Evolutionary conservation across 176 grass and related monocot species (phyloP).

Genomic region (Juncus inflexus): DNA sequence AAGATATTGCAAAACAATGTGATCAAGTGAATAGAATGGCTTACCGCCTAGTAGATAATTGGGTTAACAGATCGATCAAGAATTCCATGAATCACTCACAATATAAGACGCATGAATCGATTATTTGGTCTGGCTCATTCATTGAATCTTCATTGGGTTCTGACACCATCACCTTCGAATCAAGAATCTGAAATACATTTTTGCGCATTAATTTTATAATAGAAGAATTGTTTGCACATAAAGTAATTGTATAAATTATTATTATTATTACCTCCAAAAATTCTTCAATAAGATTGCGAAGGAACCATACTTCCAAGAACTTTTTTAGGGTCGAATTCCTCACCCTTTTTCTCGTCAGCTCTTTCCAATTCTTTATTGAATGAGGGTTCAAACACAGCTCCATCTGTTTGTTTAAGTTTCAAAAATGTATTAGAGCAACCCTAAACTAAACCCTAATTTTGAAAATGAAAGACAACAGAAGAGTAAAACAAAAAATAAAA

Average conservation of each 20-base stretch:
- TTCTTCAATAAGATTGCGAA: conserved; percentile 84
- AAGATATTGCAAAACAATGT: conserved; percentile 4
- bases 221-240: background rate
- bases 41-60: conserved; percentile 90
- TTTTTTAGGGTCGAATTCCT: conserved; percentile 46
- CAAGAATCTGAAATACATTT: conserved; percentile 57
- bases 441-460: no score
- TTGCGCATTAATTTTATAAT: conserved; percentile 12
- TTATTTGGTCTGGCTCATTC: conserved; percentile 39
- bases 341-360: conserved; percentile 65
- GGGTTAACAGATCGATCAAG: conserved; percentile 97
- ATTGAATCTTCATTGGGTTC: conserved; percentile 43
- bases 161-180: conserved; percentile 66
- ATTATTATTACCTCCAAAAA: conserved; percentile 67
- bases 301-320: conserved; percentile 68
- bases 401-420: conserved; percentile 62
- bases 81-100: conserved; percentile 99
- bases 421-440: conserved; percentile 32
- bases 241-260: background rate
- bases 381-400: conserved; percentile 86
- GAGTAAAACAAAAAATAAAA: background rate
- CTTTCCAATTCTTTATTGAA: conserved; percentile 93
- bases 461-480: no score
- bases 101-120: conserved; percentile 86
- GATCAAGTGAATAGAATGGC: conserved; percentile 1